Evolutionary conservation across 2,329 filamentous ascomycete genomes (phyloP).

Genomic region (Erysiphe neolycopersici): DNA sequence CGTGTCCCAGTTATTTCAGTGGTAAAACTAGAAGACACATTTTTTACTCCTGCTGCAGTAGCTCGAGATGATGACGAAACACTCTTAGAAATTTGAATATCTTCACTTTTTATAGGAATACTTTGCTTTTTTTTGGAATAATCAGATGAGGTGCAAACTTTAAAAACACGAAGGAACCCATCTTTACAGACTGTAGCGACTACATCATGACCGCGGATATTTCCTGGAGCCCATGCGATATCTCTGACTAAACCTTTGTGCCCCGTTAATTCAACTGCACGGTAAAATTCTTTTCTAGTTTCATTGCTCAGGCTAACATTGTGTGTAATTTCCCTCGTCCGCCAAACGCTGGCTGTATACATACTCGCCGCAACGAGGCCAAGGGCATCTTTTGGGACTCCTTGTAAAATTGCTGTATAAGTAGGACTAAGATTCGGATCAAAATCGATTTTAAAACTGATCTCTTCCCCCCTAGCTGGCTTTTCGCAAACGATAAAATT

Average conservation of each 20-base stretch:
- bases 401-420: conserved; percentile 50
- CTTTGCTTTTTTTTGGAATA: conserved; percentile 19
- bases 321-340: conserved; percentile 33
- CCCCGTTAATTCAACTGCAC: conserved; percentile 47
- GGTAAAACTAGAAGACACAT: conserved; percentile 23
- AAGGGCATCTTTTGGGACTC: conserved; percentile 54
- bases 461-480: conserved; percentile 59
- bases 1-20: conserved; percentile 21
- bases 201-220: conserved; percentile 69
- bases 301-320: conserved; percentile 25
- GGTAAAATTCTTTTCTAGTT: conserved; percentile 54
- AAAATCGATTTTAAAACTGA: conserved; percentile 62
- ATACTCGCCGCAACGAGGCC: conserved; percentile 68
- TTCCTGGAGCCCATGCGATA: conserved; percentile 77
- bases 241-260: conserved; percentile 62
- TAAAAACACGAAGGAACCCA: conserved; percentile 69
- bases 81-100: conserved; percentile 7
- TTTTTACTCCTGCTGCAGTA: conserved; percentile 5
- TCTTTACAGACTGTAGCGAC: conserved; percentile 86
- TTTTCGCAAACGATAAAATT: conserved; percentile 46
- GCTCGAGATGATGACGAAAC: conserved; percentile 4
- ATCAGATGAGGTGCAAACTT: conserved; percentile 34
- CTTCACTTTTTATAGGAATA: conserved; percentile 11
- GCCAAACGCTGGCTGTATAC: conserved; percentile 58
- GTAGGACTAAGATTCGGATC: conserved; percentile 68